These are phyloP conservation scores for Capillidium rhysosporum DNA, from an alignment of 371 early-diverging fungal species.

Conservation along the genomic window DNA sequence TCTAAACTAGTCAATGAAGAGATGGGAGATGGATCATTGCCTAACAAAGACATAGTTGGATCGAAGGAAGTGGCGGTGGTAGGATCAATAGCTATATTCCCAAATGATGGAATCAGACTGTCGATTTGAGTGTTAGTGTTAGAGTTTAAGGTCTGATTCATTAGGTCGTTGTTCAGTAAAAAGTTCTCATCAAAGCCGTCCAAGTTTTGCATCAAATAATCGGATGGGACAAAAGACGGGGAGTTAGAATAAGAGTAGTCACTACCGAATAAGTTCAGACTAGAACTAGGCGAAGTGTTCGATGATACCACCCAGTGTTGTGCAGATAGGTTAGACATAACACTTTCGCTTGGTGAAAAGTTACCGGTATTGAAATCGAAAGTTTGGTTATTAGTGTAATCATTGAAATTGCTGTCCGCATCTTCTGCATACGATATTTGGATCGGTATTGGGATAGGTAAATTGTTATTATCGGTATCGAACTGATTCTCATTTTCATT, in stretches of 20 bases:
- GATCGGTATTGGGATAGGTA: constrained; percentile 1
- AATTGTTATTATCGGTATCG: neutral
- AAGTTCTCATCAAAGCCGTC: neutral
- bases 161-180: no score
- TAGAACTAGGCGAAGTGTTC: neutral
- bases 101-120: no score
- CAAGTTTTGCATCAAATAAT: neutral
- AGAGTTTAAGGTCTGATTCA: no score
- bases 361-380: no score
- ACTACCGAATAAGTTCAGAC: neutral
- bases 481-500: neutral
- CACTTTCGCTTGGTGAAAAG: no score
- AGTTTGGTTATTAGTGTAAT: no score
- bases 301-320: neutral
- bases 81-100: no score
- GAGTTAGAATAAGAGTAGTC: neutral
- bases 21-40: neutral
- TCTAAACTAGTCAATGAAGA: neutral
- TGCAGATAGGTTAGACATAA: no score
- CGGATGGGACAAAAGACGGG: neutral
- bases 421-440: neutral
- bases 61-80: no score
- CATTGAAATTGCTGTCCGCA: neutral
- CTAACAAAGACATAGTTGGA: no score
- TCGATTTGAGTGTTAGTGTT: no score